phyloP scores from a whole-genome alignment of 108 stramenopile genomes.

The Epipyxis sp. region DNA sequence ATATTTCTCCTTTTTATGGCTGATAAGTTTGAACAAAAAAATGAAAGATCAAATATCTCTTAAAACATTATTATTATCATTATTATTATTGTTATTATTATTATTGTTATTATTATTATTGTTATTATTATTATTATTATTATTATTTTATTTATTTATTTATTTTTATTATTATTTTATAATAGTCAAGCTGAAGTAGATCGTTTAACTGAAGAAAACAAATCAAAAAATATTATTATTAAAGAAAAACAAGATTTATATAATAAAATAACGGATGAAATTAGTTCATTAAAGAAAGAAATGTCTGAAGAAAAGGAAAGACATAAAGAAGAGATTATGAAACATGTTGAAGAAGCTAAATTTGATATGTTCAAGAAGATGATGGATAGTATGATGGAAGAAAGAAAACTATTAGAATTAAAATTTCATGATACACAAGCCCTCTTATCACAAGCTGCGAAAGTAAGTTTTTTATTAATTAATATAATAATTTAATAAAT shows the following conservation, averaged over 20 bases:
- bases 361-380: conserved; percentile 16
- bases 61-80: no score
- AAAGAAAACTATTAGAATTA: background rate
- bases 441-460: conserved; percentile 6
- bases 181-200: background rate
- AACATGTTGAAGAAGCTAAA: conserved; percentile 8
- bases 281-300: background rate
- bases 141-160: no score
- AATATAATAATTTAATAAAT: background rate
- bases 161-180: no score
- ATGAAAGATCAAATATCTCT: no score
- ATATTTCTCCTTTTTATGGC: no score
- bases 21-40: no score
- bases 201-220: background rate
- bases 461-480: background rate
- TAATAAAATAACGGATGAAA: background rate
- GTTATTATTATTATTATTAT: no score
- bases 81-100: no score
- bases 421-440: background rate
- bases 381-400: background rate
- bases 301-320: background rate
- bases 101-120: no score
- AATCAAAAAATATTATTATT: background rate
- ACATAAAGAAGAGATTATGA: background rate
- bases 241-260: background rate